phyloP scores from a whole-genome alignment of 768 basidiomycete genomes.

The Zangia roseola region DNA sequence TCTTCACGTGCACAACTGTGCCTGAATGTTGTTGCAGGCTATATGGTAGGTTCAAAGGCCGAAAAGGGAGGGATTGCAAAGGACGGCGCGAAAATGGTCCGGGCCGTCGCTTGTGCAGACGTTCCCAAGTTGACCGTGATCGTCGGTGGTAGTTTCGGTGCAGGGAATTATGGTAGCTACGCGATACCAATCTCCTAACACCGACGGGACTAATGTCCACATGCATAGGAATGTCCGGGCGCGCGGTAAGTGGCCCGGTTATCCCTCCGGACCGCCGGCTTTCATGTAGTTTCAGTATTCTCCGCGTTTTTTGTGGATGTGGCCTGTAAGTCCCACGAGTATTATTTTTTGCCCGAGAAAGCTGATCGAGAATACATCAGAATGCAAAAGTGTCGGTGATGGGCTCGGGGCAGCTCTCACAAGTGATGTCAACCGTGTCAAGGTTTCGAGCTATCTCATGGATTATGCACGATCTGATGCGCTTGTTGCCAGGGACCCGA shows the following conservation, averaged over 20 bases:
- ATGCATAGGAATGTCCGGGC: conserved; percentile 79
- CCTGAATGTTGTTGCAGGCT: conserved; percentile 45
- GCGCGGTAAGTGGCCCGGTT: conserved; percentile 61
- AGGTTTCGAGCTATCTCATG: conserved; percentile 45
- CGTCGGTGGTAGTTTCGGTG: conserved; percentile 92
- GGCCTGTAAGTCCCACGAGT: conserved; percentile 66
- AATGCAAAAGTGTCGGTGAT: conserved; percentile 94
- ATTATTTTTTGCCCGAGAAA: conserved; percentile 3
- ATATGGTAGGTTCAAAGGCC: conserved; percentile 97
- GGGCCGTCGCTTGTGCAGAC: conserved; percentile 90
- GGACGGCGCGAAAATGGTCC: conserved; percentile 95
- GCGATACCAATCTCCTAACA: conserved; percentile 1
- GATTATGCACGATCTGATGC: background rate
- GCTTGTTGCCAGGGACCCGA: conserved; percentile 58
- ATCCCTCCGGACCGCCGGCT: conserved; percentile 1
- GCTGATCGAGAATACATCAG: conserved; percentile 34
- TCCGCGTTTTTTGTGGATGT: conserved; percentile 96
- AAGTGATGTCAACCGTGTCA: conserved; percentile 90
- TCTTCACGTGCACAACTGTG: background rate
- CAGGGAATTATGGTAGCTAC: conserved; percentile 85
- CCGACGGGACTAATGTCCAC: conserved; percentile 12
- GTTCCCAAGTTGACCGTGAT: conserved; percentile 93
- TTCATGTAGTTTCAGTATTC: conserved; percentile 59
- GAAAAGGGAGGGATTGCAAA: conserved; percentile 94
- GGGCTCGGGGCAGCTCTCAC: conserved; percentile 90